phyloP scores from a whole-genome alignment of 2,329 filamentous ascomycete species.

The Alternaria viburni region DNA sequence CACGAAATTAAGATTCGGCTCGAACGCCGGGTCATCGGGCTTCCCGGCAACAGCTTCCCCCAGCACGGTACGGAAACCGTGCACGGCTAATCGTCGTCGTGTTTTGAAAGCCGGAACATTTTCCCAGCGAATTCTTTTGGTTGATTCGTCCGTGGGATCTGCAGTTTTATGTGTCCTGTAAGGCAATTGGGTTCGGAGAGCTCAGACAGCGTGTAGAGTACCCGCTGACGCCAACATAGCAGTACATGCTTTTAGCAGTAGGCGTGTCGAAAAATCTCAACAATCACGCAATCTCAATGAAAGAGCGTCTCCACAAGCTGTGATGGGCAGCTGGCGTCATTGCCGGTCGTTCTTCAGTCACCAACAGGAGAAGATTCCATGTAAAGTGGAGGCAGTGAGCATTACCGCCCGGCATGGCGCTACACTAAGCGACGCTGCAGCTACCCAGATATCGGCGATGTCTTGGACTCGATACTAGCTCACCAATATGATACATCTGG shows the following conservation, averaged over 20 bases:
- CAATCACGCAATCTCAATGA: not conserved
- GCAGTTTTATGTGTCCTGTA: not conserved
- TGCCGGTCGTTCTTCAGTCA: not conserved
- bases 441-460: not conserved
- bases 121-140: not conserved
- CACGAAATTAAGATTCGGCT: not conserved
- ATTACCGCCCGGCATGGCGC: not conserved
- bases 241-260: not conserved
- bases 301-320: not conserved
- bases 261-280: not conserved
- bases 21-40: not conserved
- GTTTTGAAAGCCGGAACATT: not conserved
- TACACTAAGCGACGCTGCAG: not conserved
- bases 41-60: not conserved
- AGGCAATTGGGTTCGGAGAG: not conserved
- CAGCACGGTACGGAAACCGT: not conserved
- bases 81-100: not conserved
- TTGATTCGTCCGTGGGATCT: not conserved
- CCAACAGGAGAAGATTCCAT: not conserved
- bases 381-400: not conserved
- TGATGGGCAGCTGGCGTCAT: not conserved
- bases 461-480: not conserved
- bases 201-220: not conserved
- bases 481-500: not conserved
- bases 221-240: not conserved